Evolutionary conservation across 2,329 filamentous ascomycete species (phyloP).

Genomic region (Xylaria sp.): DNA sequence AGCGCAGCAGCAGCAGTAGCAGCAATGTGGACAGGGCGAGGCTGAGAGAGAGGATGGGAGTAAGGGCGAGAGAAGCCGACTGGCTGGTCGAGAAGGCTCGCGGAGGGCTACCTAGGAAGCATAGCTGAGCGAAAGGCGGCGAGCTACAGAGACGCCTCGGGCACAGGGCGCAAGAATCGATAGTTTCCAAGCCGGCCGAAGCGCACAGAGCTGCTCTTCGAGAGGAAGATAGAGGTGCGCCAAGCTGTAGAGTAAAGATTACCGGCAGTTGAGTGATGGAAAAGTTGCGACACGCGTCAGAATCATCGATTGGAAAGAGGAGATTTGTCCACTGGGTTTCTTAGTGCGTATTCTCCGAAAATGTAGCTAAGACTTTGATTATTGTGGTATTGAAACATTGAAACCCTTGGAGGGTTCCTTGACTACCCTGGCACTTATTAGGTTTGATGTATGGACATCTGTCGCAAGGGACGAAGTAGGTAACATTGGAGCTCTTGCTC

Average conservation of each 20-base stretch:
- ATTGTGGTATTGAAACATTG: not conserved
- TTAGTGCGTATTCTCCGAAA: not conserved
- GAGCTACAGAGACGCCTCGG: conserved; percentile 17
- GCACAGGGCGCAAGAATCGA: conserved; percentile 1
- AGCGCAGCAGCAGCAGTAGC: conserved; percentile 18
- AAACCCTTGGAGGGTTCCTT: not conserved
- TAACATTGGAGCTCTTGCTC: not conserved
- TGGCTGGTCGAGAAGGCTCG: conserved; percentile 53
- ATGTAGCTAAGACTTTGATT: not conserved
- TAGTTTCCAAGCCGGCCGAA: not conserved
- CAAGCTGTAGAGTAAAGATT: not conserved
- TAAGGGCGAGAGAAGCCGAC: conserved; percentile 44
- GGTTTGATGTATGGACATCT: conserved; percentile 14
- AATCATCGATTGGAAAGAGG: not conserved
- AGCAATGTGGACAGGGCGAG: not conserved
- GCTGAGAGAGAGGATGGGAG: conserved; percentile 5
- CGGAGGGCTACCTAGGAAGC: conserved; percentile 60
- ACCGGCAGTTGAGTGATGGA: not conserved
- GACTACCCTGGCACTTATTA: not conserved
- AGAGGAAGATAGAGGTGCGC: conserved; percentile 6
- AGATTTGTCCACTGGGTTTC: not conserved
- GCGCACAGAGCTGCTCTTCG: not conserved
- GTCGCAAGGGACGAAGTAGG: conserved; percentile 20
- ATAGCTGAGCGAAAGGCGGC: conserved; percentile 53
- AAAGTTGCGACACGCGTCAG: too few relatives aligned